A percentile compares a stretch with the other conserved stretches of the same genome.
These are phyloP conservation scores for Adiantum capillusveneris DNA, from an alignment of 75 land plant species.

Conservation along the genomic window DNA sequence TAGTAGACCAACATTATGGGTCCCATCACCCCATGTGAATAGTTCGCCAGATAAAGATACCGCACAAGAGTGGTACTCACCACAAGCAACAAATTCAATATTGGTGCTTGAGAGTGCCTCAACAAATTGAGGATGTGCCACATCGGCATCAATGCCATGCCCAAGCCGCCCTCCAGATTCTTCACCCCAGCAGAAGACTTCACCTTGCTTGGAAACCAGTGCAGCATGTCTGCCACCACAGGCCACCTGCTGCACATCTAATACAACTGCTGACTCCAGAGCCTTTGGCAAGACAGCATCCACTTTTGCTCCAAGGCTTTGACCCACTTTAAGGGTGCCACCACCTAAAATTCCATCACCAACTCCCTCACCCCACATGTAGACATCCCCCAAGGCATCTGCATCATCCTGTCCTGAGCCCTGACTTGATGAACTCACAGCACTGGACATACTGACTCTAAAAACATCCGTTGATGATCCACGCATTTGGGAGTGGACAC, in stretches of 20 bases:
- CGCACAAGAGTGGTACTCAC: slow-evolving; percentile 85
- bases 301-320: slow-evolving; percentile 32
- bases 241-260: slow-evolving; percentile 70
- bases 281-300: slow-evolving; percentile 72
- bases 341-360: slow-evolving; percentile 76
- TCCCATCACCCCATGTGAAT: slow-evolving; percentile 84
- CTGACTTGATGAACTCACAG: slow-evolving; percentile 86
- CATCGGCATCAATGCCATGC: slow-evolving; percentile 79
- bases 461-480: slow-evolving; percentile 35
- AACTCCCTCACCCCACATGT: slow-evolving; percentile 77
- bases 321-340: slow-evolving; percentile 38
- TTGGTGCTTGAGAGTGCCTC: slow-evolving; percentile 50
- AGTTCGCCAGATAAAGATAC: slow-evolving; percentile 80
- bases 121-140: slow-evolving; percentile 69
- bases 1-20: slow-evolving; percentile 53
- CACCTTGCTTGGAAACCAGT: slow-evolving; percentile 82
- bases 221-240: slow-evolving; percentile 71
- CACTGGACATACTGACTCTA: slow-evolving; percentile 78
- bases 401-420: slow-evolving; percentile 77
- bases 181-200: slow-evolving; percentile 86
- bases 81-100: slow-evolving; percentile 77
- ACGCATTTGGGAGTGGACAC: slow-evolving; percentile 23
- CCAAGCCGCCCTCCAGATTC: slow-evolving; percentile 82
- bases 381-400: slow-evolving; percentile 83
- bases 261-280: slow-evolving; percentile 68